These are phyloP conservation scores for Immersiella caudata DNA, from an alignment of 495 filamentous ascomycete genomes.

Conservation along the genomic window DNA sequence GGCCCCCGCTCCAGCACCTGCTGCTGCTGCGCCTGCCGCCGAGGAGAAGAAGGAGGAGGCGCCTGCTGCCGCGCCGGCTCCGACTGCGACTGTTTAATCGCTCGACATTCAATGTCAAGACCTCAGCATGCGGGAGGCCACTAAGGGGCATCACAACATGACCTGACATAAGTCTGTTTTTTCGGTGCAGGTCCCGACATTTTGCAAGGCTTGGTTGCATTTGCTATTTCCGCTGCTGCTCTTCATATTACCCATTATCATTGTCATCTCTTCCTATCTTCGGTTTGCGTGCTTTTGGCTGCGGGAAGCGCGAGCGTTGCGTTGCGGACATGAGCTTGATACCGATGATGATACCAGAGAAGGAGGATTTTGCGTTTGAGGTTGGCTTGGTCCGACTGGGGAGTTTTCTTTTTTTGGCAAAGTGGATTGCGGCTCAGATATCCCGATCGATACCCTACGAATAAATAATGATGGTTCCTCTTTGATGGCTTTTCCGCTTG, in stretches of 20 bases:
- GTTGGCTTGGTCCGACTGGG: neutral
- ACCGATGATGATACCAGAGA: constrained; percentile 14
- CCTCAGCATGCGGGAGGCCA: too few relatives aligned
- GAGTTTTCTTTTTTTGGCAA: neutral
- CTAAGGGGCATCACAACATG: neutral
- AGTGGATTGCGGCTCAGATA: constrained; percentile 5
- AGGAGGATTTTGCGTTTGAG: neutral
- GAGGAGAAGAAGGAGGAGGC: too few relatives aligned
- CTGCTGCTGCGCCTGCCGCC: too few relatives aligned
- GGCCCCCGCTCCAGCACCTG: constrained; percentile 18
- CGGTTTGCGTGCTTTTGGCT: neutral
- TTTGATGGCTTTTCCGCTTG: neutral
- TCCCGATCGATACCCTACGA: constrained; percentile 17
- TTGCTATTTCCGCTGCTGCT: neutral
- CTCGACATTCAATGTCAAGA: neutral
- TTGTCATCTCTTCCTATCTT: neutral
- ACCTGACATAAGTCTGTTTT: neutral
- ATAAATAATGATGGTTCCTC: neutral
- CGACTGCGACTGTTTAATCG: constrained; percentile 18
- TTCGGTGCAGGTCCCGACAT: neutral
- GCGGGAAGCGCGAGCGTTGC: neutral
- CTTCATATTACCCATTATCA: neutral
- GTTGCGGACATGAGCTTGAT: neutral
- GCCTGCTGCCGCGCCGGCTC: constrained; percentile 20
- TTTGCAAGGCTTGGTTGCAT: neutral